phyloP scores from a whole-genome alignment of 2,329 filamentous ascomycete genomes.

The Karstenula rhodostoma region DNA sequence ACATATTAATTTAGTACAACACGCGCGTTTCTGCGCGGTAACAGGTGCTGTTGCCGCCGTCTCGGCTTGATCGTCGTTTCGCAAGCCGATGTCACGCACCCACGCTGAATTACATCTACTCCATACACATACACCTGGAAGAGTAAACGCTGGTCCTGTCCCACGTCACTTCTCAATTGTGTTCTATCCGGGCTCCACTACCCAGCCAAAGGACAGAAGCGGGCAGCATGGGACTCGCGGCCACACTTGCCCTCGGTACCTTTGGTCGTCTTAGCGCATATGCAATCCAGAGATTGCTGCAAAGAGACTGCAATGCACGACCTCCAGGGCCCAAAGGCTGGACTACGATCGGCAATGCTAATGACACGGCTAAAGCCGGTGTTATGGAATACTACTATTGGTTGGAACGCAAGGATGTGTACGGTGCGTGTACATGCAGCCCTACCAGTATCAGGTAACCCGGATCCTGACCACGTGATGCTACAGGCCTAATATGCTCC shows the following conservation, averaged over 20 bases:
- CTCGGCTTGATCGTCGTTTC: no score
- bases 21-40: no score
- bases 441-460: background rate
- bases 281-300: background rate
- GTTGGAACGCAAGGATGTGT: constrained; percentile 50
- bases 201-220: background rate
- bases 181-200: background rate
- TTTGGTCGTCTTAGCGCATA: background rate
- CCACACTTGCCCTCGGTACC: background rate
- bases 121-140: no score
- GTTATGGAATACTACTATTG: constrained; percentile 54
- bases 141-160: no score
- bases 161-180: background rate
- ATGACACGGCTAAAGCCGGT: constrained; percentile 55
- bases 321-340: constrained; percentile 61
- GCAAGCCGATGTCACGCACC: no score
- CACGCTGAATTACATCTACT: no score
- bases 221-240: background rate
- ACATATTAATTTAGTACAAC: no score
- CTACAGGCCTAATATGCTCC: constrained; percentile 39
- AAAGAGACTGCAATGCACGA: constrained; percentile 7
- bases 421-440: background rate
- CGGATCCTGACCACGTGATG: background rate
- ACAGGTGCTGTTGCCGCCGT: no score
- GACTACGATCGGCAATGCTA: constrained; percentile 60